These are phyloP conservation scores for Brasilioporus rufonigricans DNA, from an alignment of 768 basidiomycete species.

Conservation along the genomic window DNA sequence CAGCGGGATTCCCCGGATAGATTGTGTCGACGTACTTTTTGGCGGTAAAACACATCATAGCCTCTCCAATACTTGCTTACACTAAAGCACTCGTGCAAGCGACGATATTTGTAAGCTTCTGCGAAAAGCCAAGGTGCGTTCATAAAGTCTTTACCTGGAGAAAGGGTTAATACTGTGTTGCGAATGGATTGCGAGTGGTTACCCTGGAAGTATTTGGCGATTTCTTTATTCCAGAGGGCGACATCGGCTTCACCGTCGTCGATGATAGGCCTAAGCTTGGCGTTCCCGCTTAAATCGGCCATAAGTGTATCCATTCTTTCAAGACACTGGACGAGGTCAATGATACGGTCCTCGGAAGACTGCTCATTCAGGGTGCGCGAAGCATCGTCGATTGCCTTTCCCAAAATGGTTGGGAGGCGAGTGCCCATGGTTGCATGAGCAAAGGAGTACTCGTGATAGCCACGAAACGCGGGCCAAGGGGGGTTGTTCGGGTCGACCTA, in stretches of 20 bases:
- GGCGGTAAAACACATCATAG: conserved; percentile 94
- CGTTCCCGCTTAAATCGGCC: conserved; percentile 80
- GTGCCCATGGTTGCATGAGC: conserved; percentile 94
- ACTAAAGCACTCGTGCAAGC: conserved; percentile 91
- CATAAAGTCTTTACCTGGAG: conserved; percentile 83
- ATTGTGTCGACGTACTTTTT: conserved; percentile 56
- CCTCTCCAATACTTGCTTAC: conserved; percentile 85
- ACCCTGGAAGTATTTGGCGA: conserved; percentile 92
- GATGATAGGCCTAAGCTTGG: conserved; percentile 80
- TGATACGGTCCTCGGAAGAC: conserved; percentile 75
- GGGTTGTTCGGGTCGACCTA: conserved; percentile 83
- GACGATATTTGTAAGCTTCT: conserved; percentile 90
- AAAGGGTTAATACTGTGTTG: not conserved
- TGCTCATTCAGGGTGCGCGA: conserved; percentile 86
- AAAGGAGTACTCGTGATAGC: conserved; percentile 80
- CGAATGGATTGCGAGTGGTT: conserved; percentile 15
- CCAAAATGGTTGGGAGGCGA: conserved; percentile 92
- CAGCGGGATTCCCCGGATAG: not conserved
- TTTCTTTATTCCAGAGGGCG: conserved; percentile 96
- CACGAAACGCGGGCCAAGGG: conserved; percentile 78
- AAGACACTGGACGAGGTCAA: conserved; percentile 83
- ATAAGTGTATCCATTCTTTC: conserved; percentile 89
- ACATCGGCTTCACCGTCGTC: conserved; percentile 93
- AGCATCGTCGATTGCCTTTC: conserved; percentile 92
- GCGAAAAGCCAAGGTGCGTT: conserved; percentile 96